Percentiles rank a stretch among this genome's conserved stretches.
These are phyloP conservation scores for Fusarium sarcochroum DNA, from an alignment of 2,329 filamentous ascomycete genomes.

Conservation along the genomic window DNA sequence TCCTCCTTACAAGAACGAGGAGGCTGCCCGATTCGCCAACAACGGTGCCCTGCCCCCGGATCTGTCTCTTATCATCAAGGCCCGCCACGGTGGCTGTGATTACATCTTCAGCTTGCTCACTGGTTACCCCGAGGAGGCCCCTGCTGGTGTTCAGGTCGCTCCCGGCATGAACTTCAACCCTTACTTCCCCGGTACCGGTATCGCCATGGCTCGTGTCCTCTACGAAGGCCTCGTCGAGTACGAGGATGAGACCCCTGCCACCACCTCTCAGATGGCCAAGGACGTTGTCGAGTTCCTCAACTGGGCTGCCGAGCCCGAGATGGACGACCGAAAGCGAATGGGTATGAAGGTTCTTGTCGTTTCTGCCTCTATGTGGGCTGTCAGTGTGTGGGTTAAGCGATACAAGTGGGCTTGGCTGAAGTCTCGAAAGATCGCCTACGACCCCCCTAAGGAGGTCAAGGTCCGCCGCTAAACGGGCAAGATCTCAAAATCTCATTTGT, in stretches of 20 bases:
- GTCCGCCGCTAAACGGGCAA: conserved; percentile 61
- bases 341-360: conserved; percentile 95
- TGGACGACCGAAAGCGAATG: conserved; percentile 99
- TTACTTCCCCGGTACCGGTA: conserved; percentile 99
- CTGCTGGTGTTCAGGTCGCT: conserved; percentile 87
- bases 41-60: conserved; percentile 97
- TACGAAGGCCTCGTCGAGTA: conserved; percentile 99
- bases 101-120: conserved; percentile 99
- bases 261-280: conserved; percentile 99
- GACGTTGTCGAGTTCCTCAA: conserved; percentile 99
- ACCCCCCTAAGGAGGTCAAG: conserved; percentile 74
- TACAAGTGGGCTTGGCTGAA: conserved; percentile 99
- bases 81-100: conserved; percentile 95
- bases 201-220: conserved; percentile 98
- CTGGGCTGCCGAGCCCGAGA: conserved; percentile 98
- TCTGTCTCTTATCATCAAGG: conserved; percentile 98
- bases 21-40: conserved; percentile 97
- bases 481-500: conserved; percentile 54
- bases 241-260: conserved; percentile 94
- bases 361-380: conserved; percentile 81
- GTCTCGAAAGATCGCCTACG: conserved; percentile 93
- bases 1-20: conserved; percentile 97
- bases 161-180: conserved; percentile 99
- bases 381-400: conserved; percentile 98
- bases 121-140: conserved; percentile 96